A percentile compares a stretch with the other conserved stretches of the same genome.
phyloP scores from a whole-genome alignment of 192 early-diverging fungal genomes.

The Backusella tarrabulga region DNA sequence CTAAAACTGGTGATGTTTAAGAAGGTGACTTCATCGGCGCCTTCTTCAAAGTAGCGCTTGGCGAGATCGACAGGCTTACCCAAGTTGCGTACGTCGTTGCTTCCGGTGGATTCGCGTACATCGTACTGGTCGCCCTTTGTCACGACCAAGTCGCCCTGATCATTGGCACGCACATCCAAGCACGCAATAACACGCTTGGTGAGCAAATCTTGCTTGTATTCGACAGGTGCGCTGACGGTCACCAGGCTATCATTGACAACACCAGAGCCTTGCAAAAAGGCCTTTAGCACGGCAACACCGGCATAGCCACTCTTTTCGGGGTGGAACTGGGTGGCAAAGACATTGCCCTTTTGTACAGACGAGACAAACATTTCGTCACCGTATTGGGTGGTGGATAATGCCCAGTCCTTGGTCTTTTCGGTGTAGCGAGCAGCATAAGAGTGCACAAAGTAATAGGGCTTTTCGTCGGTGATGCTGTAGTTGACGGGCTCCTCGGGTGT shows the following conservation, averaged over 20 bases:
- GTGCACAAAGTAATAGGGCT: constrained; percentile 97
- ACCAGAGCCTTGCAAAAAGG: constrained; percentile 69
- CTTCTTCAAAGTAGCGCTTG: constrained; percentile 87
- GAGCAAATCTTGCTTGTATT: constrained; percentile 52
- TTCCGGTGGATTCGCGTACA: constrained; percentile 71
- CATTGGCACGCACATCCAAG: constrained; percentile 95
- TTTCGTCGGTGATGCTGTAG: constrained; percentile 44
- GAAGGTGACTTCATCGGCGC: constrained; percentile 98
- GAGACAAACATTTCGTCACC: constrained; percentile 85
- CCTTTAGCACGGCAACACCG: constrained; percentile 76
- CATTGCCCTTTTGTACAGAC: constrained; percentile 75
- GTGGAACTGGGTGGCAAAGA: constrained; percentile 99
- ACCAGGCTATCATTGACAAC: constrained; percentile 16
- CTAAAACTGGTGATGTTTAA: constrained; percentile 99
- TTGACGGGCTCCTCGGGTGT: constrained; percentile 17
- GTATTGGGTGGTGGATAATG: constrained; percentile 83
- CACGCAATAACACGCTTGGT: constrained; percentile 95
- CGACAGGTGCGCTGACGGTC: neutral
- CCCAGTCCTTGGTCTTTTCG: constrained; percentile 65
- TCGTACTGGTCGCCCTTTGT: constrained; percentile 99
- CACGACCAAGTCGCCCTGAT: constrained; percentile 95
- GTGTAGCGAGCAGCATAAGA: constrained; percentile 83
- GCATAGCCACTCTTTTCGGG: constrained; percentile 96
- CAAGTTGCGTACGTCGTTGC: constrained; percentile 85
- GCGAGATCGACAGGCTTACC: constrained; percentile 98